Evolutionary conservation across 163 green algal species (phyloP).

Genomic region (Scenedesmus sp.): DNA sequence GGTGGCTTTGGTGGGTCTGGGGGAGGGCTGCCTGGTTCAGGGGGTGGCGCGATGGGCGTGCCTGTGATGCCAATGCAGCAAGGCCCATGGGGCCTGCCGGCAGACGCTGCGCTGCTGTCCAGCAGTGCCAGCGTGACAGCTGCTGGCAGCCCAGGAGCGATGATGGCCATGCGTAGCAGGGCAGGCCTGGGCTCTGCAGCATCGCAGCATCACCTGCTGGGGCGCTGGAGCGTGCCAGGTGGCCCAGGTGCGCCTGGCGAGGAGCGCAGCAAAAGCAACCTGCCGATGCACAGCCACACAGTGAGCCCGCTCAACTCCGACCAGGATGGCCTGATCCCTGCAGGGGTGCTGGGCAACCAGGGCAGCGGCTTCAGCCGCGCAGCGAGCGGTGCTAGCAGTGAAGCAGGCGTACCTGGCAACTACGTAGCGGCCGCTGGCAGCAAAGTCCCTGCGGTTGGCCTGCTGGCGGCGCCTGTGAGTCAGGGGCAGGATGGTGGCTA

Average conservation of each 20-base stretch:
- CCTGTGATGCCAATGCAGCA: neutral
- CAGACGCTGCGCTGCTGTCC: conserved; percentile 21
- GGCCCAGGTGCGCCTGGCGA: neutral
- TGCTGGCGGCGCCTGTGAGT: neutral
- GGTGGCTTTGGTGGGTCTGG: neutral
- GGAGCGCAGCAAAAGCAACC: neutral
- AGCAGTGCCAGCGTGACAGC: neutral
- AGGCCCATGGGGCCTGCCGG: conserved; percentile 22
- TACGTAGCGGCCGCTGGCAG: neutral
- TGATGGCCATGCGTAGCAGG: neutral
- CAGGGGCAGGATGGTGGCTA: neutral
- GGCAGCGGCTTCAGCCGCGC: neutral
- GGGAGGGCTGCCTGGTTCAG: neutral
- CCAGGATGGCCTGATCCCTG: conserved; percentile 16
- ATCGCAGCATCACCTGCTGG: neutral
- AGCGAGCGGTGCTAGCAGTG: neutral
- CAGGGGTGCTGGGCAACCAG: neutral
- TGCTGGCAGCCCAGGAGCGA: neutral
- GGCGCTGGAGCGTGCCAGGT: neutral
- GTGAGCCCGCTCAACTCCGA: conserved; percentile 13
- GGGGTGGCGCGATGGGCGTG: neutral
- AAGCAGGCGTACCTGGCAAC: neutral
- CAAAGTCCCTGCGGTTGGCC: neutral
- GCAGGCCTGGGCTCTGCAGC: neutral
- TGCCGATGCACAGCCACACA: neutral